Percentiles rank a stretch among this genome's conserved stretches.
These are phyloP conservation scores for Cenchrus purpureus DNA, from an alignment of 176 grass and related monocot species.

Conservation along the genomic window DNA sequence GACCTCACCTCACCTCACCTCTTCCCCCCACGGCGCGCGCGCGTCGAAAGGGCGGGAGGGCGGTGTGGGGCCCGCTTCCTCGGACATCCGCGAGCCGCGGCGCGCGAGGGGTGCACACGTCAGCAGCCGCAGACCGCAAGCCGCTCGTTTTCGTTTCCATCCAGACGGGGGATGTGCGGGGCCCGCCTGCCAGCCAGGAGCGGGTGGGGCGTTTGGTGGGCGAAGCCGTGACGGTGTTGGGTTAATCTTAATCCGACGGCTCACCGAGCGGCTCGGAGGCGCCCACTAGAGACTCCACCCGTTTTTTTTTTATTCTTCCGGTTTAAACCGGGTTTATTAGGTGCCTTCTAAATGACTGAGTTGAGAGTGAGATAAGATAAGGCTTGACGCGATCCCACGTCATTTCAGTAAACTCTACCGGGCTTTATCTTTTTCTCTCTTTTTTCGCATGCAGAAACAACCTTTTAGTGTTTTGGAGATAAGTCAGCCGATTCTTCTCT, in stretches of 20 bases:
- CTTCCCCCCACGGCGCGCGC: not conserved
- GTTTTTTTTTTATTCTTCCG: not conserved
- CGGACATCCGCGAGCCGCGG: not conserved
- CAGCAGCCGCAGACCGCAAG: constrained; percentile 4
- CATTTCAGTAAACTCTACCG: not conserved
- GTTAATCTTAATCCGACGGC: constrained; percentile 1
- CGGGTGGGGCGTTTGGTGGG: not conserved
- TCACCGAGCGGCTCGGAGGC: not conserved
- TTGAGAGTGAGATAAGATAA: not conserved
- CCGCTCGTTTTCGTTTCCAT: constrained; percentile 17
- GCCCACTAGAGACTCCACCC: not conserved
- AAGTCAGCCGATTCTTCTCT: no score
- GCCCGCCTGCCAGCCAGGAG: not conserved
- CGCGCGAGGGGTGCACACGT: not conserved
- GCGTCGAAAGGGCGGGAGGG: not conserved
- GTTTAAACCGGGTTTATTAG: not conserved
- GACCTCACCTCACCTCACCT: not conserved
- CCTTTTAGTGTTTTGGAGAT: not conserved
- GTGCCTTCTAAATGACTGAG: not conserved
- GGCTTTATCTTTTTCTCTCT: not conserved
- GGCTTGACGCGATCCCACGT: not conserved
- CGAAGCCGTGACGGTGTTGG: constrained; percentile 10
- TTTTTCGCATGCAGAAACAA: not conserved
- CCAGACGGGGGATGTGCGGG: not conserved
- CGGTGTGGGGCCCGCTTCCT: constrained; percentile 10